phyloP scores from a whole-genome alignment of 1,284 basidiomycete species.

The Rhodofomes roseus region DNA sequence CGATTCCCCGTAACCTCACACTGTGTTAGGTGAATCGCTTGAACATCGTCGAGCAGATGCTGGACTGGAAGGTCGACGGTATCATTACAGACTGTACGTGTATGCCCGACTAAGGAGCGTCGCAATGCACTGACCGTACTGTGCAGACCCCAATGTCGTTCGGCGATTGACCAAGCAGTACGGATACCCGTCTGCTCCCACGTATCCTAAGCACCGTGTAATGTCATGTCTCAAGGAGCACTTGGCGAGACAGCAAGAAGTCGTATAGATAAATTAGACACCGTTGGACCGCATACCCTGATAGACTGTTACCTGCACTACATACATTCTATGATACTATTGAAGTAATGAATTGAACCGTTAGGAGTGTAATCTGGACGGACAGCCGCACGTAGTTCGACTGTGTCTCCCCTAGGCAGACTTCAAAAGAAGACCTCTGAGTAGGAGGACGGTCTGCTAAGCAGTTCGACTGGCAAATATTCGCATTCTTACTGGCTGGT shows the following conservation, averaged over 20 bases:
- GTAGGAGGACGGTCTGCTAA: too few species aligned
- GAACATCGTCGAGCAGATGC: conserved; percentile 55
- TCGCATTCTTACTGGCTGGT: not conserved
- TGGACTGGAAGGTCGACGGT: conserved; percentile 63
- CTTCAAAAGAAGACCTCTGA: too few species aligned
- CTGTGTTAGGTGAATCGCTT: conserved; percentile 51
- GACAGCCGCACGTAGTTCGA: too few species aligned
- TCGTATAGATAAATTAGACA: not conserved
- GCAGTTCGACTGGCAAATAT: not conserved
- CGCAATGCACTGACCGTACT: not conserved
- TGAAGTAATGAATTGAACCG: too few species aligned
- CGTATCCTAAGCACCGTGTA: conserved; percentile 52
- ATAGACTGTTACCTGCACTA: not conserved
- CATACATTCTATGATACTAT: not conserved
- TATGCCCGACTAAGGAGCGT: not conserved
- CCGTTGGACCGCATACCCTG: not conserved
- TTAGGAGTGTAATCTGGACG: not conserved
- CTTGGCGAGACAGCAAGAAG: conserved; percentile 15
- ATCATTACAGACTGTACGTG: conserved; percentile 63
- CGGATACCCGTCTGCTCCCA: conserved; percentile 46
- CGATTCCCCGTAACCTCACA: not conserved
- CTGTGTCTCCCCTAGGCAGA: too few species aligned
- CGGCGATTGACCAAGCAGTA: conserved; percentile 50
- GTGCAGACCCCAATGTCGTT: conserved; percentile 46
- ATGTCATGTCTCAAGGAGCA: conserved; percentile 54